Conservation (phyloP, 1,139 yeast species). For the Sugiyamaella sp. region DNA sequence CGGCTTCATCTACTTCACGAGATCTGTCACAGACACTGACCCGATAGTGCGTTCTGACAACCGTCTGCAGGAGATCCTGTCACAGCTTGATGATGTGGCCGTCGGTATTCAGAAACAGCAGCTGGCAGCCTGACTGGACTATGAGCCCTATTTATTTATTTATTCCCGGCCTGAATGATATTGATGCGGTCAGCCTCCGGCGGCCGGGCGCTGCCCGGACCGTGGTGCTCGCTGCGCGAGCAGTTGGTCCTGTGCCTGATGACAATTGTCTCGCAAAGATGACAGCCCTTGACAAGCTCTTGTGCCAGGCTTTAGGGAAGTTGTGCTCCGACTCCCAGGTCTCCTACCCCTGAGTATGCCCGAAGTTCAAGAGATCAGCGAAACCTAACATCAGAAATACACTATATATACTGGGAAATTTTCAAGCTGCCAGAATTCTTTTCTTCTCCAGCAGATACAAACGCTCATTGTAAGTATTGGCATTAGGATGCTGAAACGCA, state of each 20-base stretch:
- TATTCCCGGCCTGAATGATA: no score
- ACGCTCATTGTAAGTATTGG: conserved; percentile 11
- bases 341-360: conserved; percentile 12
- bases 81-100: conserved; percentile 14
- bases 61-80: conserved; percentile 8
- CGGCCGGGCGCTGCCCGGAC: conserved; percentile 3
- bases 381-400: conserved; percentile 16
- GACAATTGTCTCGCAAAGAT: no score
- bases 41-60: conserved; percentile 9
- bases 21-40: background rate
- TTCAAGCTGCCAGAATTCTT: background rate
- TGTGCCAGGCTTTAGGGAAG: background rate
- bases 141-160: conserved; percentile 4
- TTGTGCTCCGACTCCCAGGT: background rate
- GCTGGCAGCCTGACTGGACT: background rate
- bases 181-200: background rate
- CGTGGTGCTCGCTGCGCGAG: no score
- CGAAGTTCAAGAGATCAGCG: background rate
- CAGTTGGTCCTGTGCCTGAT: no score
- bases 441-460: background rate
- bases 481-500: background rate
- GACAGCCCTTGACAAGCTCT: no score
- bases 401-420: conserved; percentile 5
- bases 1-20: conserved; percentile 37
- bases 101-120: conserved; percentile 7